phyloP scores from a whole-genome alignment of 352 stramenopile species.

The Pythium sukuiense region DNA sequence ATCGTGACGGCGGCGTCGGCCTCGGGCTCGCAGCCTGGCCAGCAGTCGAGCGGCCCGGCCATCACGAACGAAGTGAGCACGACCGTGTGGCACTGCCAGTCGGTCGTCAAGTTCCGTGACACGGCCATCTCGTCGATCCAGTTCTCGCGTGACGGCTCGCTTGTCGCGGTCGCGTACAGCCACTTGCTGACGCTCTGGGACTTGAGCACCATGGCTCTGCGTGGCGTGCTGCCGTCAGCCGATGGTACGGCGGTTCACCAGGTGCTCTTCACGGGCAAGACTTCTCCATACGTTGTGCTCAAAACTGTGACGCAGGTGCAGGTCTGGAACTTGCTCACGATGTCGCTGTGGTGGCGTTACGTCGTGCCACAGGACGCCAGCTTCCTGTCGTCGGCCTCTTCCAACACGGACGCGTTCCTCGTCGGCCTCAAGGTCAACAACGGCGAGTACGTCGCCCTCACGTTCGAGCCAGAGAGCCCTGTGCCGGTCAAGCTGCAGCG shows the following conservation, averaged over 20 bases:
- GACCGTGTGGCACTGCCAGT: slow-evolving; percentile 71
- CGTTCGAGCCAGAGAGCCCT: slow-evolving; percentile 47
- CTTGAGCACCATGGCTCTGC: slow-evolving; percentile 66
- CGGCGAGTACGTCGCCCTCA: slow-evolving; percentile 47
- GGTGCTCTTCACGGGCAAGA: slow-evolving; percentile 58
- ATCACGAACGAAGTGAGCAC: slow-evolving; percentile 26
- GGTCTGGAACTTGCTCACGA: slow-evolving; percentile 72
- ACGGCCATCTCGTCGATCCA: slow-evolving; percentile 62
- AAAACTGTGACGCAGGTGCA: slow-evolving; percentile 59
- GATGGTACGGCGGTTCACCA: slow-evolving; percentile 54
- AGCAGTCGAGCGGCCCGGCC: slow-evolving; percentile 17
- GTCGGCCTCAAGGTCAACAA: slow-evolving; percentile 39
- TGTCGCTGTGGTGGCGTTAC: slow-evolving; percentile 75
- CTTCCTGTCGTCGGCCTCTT: slow-evolving; percentile 34
- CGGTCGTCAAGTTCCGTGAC: slow-evolving; percentile 75
- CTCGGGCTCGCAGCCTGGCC: neutral
- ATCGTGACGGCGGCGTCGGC: slow-evolving; percentile 12
- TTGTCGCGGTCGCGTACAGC: slow-evolving; percentile 83
- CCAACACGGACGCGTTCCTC: slow-evolving; percentile 47
- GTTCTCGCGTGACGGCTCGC: slow-evolving; percentile 75
- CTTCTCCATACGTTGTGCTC: slow-evolving; percentile 64
- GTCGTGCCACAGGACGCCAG: slow-evolving; percentile 39
- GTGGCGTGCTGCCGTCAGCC: slow-evolving; percentile 67
- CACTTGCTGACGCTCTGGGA: slow-evolving; percentile 87
- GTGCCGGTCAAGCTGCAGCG: slow-evolving; percentile 50